Base-by-base conservation (phyloP, 495 filamentous ascomycete species). In the Terfezia boudieri region DNA sequence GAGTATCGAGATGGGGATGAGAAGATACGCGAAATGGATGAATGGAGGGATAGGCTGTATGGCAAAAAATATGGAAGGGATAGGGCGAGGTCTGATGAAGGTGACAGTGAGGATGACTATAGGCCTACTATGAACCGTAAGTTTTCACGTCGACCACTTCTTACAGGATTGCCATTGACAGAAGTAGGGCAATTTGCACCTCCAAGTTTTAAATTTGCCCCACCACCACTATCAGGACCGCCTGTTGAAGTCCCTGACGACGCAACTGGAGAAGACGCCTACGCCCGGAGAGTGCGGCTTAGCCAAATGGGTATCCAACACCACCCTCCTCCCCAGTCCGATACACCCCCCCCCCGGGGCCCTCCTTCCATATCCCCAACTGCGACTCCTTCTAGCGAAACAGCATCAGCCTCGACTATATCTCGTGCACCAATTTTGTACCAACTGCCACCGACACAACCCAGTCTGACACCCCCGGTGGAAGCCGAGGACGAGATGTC, bases 341-440 rank as follows among this genome's bases (percentile, higher is more conserved):
- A 3, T 20, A 53, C 6, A 11, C 61, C 67, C 9, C 58, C 60
- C 4, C 64, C 66, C 17, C 58, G 70, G n/a, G 11, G 61, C 67
- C 49, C 59, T 63, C 54, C 56, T 64, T 54, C 48, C 70, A 8
- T 46, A 46, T 46, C 3, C 4, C 52, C 48, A 61, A 38, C 61
- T 67, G 7, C 61, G 36, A 59, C 73, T 22, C 63, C 72, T 14
- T 56, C 66, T 10, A 57, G 73, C 52, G 66, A 73, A 52, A 32
- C 2, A 32, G 63, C 73, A 23, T 65, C 60, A 59, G 67, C 67
- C 16, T 70, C 72, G 38, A 80, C 76, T 12, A 93, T 95, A 60
- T 89, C 86, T 50, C 81, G 84, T 37, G 84, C 83, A 5, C 87
- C 89, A 1, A 82, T 96, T 51, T 83, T 83, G 53, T 95, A 94